Evolutionary conservation across 1,139 yeast species (phyloP).

Genomic region (Yamadazyma sp.): DNA sequence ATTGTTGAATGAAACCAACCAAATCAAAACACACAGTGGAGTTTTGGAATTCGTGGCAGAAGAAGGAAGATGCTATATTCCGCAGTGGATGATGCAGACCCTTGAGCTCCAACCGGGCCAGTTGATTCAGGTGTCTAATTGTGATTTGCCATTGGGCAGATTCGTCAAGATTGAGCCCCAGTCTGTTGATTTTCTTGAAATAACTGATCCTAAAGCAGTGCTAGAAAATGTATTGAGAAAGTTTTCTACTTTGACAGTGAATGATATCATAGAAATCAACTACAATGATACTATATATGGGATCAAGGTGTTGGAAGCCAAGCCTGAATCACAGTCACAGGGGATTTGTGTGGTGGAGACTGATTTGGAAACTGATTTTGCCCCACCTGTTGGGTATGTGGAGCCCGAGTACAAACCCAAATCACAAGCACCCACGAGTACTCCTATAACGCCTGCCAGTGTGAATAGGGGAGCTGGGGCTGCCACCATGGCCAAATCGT

Average conservation of each 20-base stretch:
- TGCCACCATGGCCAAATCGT: conserved; percentile 79
- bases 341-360: conserved; percentile 96
- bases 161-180: conserved; percentile 96
- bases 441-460: conserved; percentile 34
- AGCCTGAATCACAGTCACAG: conserved; percentile 63
- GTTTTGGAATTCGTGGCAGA: conserved; percentile 96
- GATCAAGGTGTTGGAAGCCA: conserved; percentile 82
- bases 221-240: conserved; percentile 87
- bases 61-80: conserved; percentile 92
- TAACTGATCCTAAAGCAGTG: conserved; percentile 95
- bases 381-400: conserved; percentile 97
- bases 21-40: conserved; percentile 75
- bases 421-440: conserved; percentile 31
- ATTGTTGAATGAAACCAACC: conserved; percentile 64
- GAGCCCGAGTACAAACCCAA: conserved; percentile 69
- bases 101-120: conserved; percentile 75
- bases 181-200: conserved; percentile 87
- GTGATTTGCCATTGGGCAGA: conserved; percentile 81
- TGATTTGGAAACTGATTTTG: conserved; percentile 95
- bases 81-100: conserved; percentile 96
- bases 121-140: conserved; percentile 67
- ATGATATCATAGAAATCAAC: conserved; percentile 81
- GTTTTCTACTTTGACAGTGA: conserved; percentile 82
- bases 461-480: conserved; percentile 48
- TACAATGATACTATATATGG: conserved; percentile 81